Percentiles rank a stretch among this genome's conserved stretches.
phyloP scores from a whole-genome alignment of 176 grass and related monocot species.

The Leersia perrieri region DNA sequence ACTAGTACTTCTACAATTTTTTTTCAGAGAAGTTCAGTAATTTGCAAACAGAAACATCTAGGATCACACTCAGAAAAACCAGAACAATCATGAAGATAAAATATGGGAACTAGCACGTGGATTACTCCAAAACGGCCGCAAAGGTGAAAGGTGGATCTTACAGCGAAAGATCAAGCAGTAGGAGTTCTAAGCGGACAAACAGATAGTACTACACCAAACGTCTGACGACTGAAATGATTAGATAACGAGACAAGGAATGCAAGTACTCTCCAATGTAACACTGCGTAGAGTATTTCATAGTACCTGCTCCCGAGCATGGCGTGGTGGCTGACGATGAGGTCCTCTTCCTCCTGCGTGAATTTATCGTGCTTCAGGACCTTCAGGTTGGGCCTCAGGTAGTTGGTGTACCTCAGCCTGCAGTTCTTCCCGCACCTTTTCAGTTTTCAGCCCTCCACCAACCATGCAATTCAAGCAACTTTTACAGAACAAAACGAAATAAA shows the following conservation, averaged over 20 bases:
- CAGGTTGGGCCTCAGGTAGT: conserved; percentile 94
- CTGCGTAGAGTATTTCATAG: too few species aligned
- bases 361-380: conserved; percentile 97
- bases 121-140: background rate
- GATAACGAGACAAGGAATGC: background rate
- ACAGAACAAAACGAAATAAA: background rate
- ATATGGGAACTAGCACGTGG: background rate
- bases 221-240: background rate
- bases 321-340: conserved; percentile 85
- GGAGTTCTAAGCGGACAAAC: background rate
- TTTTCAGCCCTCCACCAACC: conserved; percentile 63
- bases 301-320: conserved; percentile 91
- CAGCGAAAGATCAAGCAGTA: background rate
- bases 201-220: background rate
- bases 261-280: too few species aligned
- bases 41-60: background rate
- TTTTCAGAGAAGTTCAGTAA: background rate
- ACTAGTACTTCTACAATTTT: background rate
- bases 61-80: background rate
- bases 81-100: background rate
- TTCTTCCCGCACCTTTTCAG: conserved; percentile 96
- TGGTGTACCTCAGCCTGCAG: conserved; percentile 91
- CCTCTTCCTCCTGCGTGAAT: conserved; percentile 95
- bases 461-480: background rate
- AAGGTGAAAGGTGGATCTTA: background rate